A percentile compares a stretch with the other conserved stretches of the same genome.
Evolutionary conservation across 1,139 yeast species (phyloP).

Genomic region (Williopsis jadinii): DNA sequence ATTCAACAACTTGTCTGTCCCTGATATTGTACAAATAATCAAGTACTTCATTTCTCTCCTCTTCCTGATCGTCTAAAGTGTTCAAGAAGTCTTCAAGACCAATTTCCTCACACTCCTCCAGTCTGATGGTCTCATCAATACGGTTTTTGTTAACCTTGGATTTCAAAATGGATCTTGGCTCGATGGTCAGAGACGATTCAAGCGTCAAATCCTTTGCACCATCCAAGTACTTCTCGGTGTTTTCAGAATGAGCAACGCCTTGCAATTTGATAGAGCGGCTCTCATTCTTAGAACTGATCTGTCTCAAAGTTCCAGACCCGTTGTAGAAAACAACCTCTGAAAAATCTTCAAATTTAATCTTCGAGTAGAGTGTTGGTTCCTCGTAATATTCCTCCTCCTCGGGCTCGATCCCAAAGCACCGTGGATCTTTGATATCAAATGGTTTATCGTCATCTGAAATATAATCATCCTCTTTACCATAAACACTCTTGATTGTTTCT

Average conservation of each 20-base stretch:
- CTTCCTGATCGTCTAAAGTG: constrained; percentile 26
- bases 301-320: constrained; percentile 6
- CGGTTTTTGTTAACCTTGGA: constrained; percentile 24
- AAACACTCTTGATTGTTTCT: constrained; percentile 11
- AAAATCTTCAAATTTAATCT: constrained; percentile 14
- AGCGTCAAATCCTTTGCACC: neutral
- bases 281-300: neutral
- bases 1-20: constrained; percentile 25
- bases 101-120: constrained; percentile 25
- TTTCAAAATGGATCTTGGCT: constrained; percentile 25
- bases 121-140: constrained; percentile 25
- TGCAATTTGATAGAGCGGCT: neutral
- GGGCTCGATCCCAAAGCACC: constrained; percentile 2
- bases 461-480: constrained; percentile 9
- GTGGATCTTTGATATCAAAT: constrained; percentile 10
- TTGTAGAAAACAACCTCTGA: constrained; percentile 20
- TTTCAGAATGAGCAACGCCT: neutral
- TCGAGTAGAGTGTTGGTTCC: neutral
- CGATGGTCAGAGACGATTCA: neutral
- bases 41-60: constrained; percentile 23
- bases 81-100: constrained; percentile 26
- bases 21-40: constrained; percentile 24
- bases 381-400: neutral
- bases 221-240: neutral
- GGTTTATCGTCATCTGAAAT: constrained; percentile 9